Evolutionary conservation across 495 filamentous ascomycete species (phyloP), one percentile per base, ranked within the genome.

Genomic region (Ascobolus immersus): DNA sequence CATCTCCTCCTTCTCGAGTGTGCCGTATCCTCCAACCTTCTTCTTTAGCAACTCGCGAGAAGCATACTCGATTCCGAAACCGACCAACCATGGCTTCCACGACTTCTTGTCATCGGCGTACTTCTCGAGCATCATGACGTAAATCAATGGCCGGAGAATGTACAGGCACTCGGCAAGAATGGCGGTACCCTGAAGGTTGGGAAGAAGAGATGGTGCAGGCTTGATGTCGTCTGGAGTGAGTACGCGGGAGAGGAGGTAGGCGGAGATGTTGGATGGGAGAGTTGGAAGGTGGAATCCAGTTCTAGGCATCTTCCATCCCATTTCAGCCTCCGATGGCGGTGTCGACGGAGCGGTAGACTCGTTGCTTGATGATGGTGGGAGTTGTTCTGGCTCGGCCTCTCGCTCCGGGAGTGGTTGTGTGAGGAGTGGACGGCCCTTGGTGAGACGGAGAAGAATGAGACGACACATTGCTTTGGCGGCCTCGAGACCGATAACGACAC

Each of bases 221-320:
- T 91, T 92, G 57, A 96, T 81, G 51, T 94, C 86, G 54, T 94
- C 89, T 12, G 89, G 77, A 1, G 77, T 91, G 17, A 96, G 60
- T 12, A 92, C 86, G 33, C 84, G 80, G n/a, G 69, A 70, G 28
- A 89, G 73, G 13, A 96, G 64, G 50, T 86, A 93, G 22, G 64
- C 69, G 17, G 74, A 73, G 17, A 91, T 75, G 45, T 86, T 77
- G 32, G 69, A 68, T 1, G 86, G 86, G 15, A 96, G 59, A 23
- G 61, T 67, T 0, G 89, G 82, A 21, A 96, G 64, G 5, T 65
- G 70, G 30, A 90, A 57, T 5, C 79, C 78, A 0, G 86, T 96
- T 40, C 86, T 69, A 18, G 82, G 82, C 86, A 96, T 96, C n/a
- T 64, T 73, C 76, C 82, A 96, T 44, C 64, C 68, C 32, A 60